Evolutionary conservation across 2,329 filamentous ascomycete species (phyloP), one percentile per base, ranked within the genome.

Genomic region (Cryphonectria carpinicola): DNA sequence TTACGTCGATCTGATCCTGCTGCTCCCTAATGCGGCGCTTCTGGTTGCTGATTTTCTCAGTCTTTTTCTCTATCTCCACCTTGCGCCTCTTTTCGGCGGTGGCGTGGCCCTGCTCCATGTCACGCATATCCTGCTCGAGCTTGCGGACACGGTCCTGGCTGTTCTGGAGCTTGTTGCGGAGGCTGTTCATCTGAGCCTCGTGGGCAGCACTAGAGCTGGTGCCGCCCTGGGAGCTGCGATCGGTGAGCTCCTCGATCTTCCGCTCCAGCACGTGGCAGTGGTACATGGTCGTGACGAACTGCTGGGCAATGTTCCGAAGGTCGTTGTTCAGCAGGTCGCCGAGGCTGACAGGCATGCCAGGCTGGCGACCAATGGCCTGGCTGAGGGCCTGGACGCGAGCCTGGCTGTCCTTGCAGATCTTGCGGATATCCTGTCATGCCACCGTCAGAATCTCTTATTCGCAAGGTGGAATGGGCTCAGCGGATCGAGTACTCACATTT

Each of bases 11-110:
- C 63, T 72, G 71, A 7, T 67, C 56, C 46, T 71, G 69, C 63
- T 72, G 71, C 65, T 72, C 71, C 22, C 64, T 70, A 66, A 72
- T 72, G 37, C 71, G 71, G n/a, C 68, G 68, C 71, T 72, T 72
- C 49, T 72, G 71, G 14, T 72, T 72, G 66, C n/a, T 68, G 66
- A 72, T 68, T 62, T 72, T 72, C 28, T 71, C 71, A 10, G 28
- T 46, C 39, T 71, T 54, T 54, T 69, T 70, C 56, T 71, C 65
- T 6, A 66, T 17, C 25, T 71, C 71, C 14, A 62, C 28, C 63
- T 71, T 72, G 58, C 68, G 62, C 56, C 64, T 43, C 66, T 67
- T 68, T 22, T 71, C 69, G n/a, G 35, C 32, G 46, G 63, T 67
- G 46, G 41, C 56, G 32, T 63, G 19, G 43, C 54, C 32, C 37